Evolutionary conservation across 148 eudicot genomes (phyloP), one percentile per base, ranked within the genome.

Genomic region (Pouteria glomerata): DNA sequence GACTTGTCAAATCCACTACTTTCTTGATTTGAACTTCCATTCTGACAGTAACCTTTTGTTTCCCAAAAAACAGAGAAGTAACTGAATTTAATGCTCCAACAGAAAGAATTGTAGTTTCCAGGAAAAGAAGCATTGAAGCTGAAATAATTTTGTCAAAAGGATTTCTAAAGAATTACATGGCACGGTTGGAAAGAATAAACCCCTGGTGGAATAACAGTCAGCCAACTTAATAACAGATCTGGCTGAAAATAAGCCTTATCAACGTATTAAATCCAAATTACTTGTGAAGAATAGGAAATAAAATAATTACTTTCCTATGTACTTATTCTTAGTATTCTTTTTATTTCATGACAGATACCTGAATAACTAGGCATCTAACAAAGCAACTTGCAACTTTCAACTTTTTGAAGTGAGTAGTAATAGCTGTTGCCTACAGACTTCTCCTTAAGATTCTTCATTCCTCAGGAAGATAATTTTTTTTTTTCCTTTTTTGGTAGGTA

Each of bases 1-100:
- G 8, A 26, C 57, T n/a, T 53, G 57, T 60, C 37, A 60, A 16
- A 60, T 61, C 24, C 39, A 58, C 63, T 58, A 30, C 63, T 58
- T 37, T 35, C 37, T 34, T 61, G 26, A 61, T 61, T 59, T 61
- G 44, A 33, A 19, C 44, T 33, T 16, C 27, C 44, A 34, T 61
- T 33, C 65, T 37, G 23, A 18, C 0, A 33, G 10, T 14, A 61
- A 34, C 65, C 35, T 15, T 1, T 50, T 50, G 21, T 15, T 30
- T 30, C 21, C 41, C 15, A 30, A 5, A 30, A 16, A 5, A 2
- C 8, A 33, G 13, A n/a, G 41, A 34, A 53, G 26, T 52, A 52
- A n/a, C 0, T 34, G 26, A 34, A 35, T 19, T 19, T 31, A 5
- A 34, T 6, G 44, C 23, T 61, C 27, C 8, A 61, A 4, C 35